A percentile compares a stretch with the other conserved stretches of the same genome.
These are phyloP conservation scores for Eleusine coracana DNA, from an alignment of 176 grass and related monocot species.

Conservation along the genomic window DNA sequence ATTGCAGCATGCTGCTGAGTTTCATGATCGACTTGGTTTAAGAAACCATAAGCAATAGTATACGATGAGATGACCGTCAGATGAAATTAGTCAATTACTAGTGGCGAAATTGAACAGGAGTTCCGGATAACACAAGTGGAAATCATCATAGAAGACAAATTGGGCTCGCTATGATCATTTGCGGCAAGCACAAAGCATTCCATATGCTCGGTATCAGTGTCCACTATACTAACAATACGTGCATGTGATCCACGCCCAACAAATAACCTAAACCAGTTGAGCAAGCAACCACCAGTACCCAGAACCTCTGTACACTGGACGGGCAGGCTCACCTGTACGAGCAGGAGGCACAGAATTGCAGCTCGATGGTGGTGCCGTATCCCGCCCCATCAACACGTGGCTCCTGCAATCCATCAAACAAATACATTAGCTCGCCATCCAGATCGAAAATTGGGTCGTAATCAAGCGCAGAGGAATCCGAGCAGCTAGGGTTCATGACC, in stretches of 20 bases:
- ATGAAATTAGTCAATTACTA: neutral
- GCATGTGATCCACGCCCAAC: neutral
- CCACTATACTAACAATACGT: neutral
- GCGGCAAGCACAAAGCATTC: neutral
- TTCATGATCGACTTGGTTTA: neutral
- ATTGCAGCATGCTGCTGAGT: neutral
- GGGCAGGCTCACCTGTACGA: slow-evolving; percentile 66
- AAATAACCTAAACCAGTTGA: slow-evolving; percentile 1
- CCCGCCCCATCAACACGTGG: slow-evolving; percentile 56
- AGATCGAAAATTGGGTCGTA: slow-evolving; percentile 34
- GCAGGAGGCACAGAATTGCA: slow-evolving; percentile 92
- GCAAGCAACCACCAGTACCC: neutral
- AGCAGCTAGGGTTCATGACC: slow-evolving; percentile 36
- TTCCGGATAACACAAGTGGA: neutral
- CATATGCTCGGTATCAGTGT: neutral
- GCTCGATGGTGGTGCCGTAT: slow-evolving; percentile 68
- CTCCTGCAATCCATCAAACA: slow-evolving; percentile 39
- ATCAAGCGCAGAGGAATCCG: neutral
- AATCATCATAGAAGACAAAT: neutral
- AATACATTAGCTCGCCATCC: neutral
- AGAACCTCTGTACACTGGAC: slow-evolving; percentile 11
- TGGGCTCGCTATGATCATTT: neutral
- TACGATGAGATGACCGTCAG: neutral
- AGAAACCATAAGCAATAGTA: neutral
- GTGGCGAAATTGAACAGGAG: neutral